These are phyloP conservation scores for Citeromyces matritensis DNA, from an alignment of 805 yeast species.

Conservation along the genomic window DNA sequence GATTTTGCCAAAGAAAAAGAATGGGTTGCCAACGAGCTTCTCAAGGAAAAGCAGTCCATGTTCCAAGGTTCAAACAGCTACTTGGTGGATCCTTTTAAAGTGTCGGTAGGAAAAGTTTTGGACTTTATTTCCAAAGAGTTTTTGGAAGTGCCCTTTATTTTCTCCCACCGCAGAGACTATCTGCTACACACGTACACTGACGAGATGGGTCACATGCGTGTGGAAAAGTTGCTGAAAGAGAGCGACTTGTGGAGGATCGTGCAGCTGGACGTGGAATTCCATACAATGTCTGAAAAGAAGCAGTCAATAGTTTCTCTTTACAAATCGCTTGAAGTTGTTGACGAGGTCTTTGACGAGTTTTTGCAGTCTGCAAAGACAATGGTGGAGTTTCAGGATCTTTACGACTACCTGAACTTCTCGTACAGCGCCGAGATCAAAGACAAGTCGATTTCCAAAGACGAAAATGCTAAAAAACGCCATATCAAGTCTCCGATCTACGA, in stretches of 20 bases:
- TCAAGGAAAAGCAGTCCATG: conserved; percentile 35
- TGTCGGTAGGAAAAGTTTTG: conserved; percentile 57
- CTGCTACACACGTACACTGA: conserved; percentile 41
- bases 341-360: conserved; percentile 39
- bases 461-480: conserved; percentile 27
- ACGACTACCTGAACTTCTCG: conserved; percentile 67
- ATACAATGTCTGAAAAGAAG: conserved; percentile 66
- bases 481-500: conserved; percentile 50
- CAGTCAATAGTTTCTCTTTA: conserved; percentile 28
- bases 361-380: conserved; percentile 42
- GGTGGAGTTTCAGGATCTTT: conserved; percentile 76
- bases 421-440: conserved; percentile 48
- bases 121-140: conserved; percentile 63
- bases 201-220: conserved; percentile 23
- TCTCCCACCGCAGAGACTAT: conserved; percentile 91
- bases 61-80: conserved; percentile 15
- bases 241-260: conserved; percentile 90
- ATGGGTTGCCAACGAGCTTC: conserved; percentile 65
- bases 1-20: conserved; percentile 60
- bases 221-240: conserved; percentile 42
- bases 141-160: conserved; percentile 87
- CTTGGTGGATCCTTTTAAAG: conserved; percentile 36
- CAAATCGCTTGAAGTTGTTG: conserved; percentile 42
- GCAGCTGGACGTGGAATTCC: conserved; percentile 77
- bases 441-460: conserved; percentile 7